phyloP scores from a whole-genome alignment of 345 rosid species.

The Stellera chamaejasme region DNA sequence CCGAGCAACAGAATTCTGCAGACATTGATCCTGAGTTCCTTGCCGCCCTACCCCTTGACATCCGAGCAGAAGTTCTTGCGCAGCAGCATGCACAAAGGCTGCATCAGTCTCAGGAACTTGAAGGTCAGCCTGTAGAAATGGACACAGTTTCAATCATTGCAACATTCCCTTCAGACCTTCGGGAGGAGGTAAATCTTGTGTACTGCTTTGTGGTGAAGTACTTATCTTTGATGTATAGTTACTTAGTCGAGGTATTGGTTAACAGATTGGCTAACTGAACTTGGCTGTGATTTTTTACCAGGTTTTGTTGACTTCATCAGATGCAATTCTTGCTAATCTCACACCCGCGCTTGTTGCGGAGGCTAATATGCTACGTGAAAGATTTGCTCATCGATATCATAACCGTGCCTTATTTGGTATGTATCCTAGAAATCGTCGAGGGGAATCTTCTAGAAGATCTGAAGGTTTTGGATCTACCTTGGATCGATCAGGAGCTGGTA shows the following conservation, averaged over 20 bases:
- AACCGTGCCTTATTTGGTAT: constrained; percentile 81
- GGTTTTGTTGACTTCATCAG: constrained; percentile 94
- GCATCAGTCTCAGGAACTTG: constrained; percentile 92
- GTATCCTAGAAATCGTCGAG: constrained; percentile 93
- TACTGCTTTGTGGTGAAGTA: constrained; percentile 1
- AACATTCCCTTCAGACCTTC: constrained; percentile 89
- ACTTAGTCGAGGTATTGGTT: too few species aligned
- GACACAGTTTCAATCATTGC: constrained; percentile 97
- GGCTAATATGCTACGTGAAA: constrained; percentile 97
- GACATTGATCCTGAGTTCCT: constrained; percentile 98
- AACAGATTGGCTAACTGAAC: not conserved
- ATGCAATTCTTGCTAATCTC: constrained; percentile 93
- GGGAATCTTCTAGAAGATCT: constrained; percentile 84
- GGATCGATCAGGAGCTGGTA: constrained; percentile 49
- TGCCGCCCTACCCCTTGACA: constrained; percentile 97
- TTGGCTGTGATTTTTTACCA: constrained; percentile 16
- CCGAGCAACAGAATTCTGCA: constrained; percentile 59
- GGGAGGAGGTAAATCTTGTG: constrained; percentile 70
- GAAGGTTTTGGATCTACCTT: constrained; percentile 63
- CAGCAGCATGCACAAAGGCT: constrained; percentile 94
- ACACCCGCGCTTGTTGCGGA: constrained; percentile 98
- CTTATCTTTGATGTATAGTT: not conserved
- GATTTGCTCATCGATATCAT: constrained; percentile 84
- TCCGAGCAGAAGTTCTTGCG: constrained; percentile 87
- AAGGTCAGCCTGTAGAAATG: constrained; percentile 99